A percentile compares a stretch with the other conserved stretches of the same genome.
Evolutionary conservation across 768 basidiomycete genomes (phyloP).

Genomic region (Amanita inopinata): DNA sequence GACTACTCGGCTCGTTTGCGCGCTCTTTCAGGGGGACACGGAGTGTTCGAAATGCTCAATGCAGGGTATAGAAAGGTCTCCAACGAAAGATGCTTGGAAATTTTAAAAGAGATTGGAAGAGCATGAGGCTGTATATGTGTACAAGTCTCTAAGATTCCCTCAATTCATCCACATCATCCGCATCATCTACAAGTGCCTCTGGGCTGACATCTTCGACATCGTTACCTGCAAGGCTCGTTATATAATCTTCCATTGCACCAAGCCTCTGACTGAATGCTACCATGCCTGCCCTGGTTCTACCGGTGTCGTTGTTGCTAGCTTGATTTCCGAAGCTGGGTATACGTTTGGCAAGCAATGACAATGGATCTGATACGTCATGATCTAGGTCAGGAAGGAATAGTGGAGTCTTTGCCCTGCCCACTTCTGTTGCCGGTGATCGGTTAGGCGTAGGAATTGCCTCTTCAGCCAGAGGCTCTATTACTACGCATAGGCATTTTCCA

Average conservation of each 20-base stretch:
- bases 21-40: constrained; percentile 76
- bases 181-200: constrained; percentile 69
- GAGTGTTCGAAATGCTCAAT: constrained; percentile 66
- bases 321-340: constrained; percentile 18
- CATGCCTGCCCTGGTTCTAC: constrained; percentile 54
- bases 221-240: constrained; percentile 41
- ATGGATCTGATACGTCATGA: constrained; percentile 27
- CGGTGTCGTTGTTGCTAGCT: constrained; percentile 28
- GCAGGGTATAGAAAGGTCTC: constrained; percentile 71
- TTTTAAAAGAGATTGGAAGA: constrained; percentile 70
- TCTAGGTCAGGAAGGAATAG: constrained; percentile 62
- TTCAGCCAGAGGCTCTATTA: constrained; percentile 74
- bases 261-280: constrained; percentile 71
- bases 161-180: constrained; percentile 71
- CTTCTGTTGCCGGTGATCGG: constrained; percentile 14
- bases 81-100: constrained; percentile 53
- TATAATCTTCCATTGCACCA: constrained; percentile 43
- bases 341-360: constrained; percentile 13
- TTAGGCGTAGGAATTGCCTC: constrained; percentile 26
- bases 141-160: constrained; percentile 38
- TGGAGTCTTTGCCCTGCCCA: constrained; percentile 24
- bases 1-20: constrained; percentile 74
- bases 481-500: constrained; percentile 68
- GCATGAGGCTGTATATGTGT: constrained; percentile 30
- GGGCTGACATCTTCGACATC: constrained; percentile 75